Conservation (phyloP, 208 protist genomes). For the Blechomonas ayalai region DNA sequence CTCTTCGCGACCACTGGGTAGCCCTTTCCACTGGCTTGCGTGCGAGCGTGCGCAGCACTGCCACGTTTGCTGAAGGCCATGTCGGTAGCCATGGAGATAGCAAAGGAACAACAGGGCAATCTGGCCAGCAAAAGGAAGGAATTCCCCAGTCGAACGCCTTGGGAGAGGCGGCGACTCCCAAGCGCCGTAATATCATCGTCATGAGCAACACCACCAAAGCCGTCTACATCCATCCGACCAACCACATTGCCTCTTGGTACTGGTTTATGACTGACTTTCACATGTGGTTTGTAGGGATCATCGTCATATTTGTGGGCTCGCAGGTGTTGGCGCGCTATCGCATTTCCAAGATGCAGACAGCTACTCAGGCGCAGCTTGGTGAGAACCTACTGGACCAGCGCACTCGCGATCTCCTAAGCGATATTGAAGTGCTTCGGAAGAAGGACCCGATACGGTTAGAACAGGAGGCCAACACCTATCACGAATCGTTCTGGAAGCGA, state of each 20-base stretch:
- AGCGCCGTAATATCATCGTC: slow-evolving; percentile 70
- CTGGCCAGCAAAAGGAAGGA: not conserved
- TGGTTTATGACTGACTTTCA: slow-evolving; percentile 86
- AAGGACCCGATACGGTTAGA: slow-evolving; percentile 84
- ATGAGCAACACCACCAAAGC: slow-evolving; percentile 82
- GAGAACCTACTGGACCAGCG: slow-evolving; percentile 85
- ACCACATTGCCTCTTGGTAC: slow-evolving; percentile 85
- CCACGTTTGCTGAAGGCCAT: too few species aligned
- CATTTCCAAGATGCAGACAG: slow-evolving; percentile 63
- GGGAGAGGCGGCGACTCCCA: slow-evolving; percentile 18
- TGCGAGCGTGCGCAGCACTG: too few species aligned
- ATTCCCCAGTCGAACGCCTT: slow-evolving; percentile 20
- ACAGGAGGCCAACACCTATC: slow-evolving; percentile 80
- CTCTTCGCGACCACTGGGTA: too few species aligned
- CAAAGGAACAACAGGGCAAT: too few species aligned
- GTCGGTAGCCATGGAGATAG: too few species aligned
- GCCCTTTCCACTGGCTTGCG: too few species aligned
- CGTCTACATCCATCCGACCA: slow-evolving; percentile 80
- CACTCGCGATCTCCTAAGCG: slow-evolving; percentile 64
- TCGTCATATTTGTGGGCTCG: slow-evolving; percentile 71
- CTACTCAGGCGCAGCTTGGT: slow-evolving; percentile 71
- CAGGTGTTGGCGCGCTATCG: slow-evolving; percentile 80
- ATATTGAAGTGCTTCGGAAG: slow-evolving; percentile 78
- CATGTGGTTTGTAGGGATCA: slow-evolving; percentile 74
- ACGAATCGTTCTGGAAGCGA: slow-evolving; percentile 86